phyloP scores from a whole-genome alignment of 2,329 filamentous ascomycete species.

The Venturiaceae sp. region DNA sequence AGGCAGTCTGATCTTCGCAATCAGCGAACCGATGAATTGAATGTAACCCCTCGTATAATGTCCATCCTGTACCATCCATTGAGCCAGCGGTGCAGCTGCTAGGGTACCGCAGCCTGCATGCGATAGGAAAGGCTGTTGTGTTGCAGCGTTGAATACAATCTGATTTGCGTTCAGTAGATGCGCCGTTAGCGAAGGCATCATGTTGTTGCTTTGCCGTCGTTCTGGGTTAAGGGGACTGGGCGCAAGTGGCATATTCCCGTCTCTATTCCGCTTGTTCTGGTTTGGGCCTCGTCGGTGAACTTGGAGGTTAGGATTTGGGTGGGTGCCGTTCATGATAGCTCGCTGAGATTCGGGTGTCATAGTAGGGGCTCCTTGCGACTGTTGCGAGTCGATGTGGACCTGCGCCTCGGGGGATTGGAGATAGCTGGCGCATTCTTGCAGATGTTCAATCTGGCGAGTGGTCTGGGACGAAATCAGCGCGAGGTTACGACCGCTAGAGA shows the following conservation, averaged over 20 bases:
- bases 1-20: conserved; percentile 51
- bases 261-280: conserved; percentile 24
- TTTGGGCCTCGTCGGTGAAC: conserved; percentile 34
- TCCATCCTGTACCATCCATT: conserved; percentile 64
- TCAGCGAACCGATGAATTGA: conserved; percentile 54
- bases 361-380: conserved; percentile 8
- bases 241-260: conserved; percentile 20
- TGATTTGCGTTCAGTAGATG: conserved; percentile 44
- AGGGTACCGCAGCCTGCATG: conserved; percentile 55
- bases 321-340: conserved; percentile 33
- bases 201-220: conserved; percentile 14
- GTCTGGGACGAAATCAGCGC: conserved; percentile 16
- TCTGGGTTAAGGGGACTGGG: conserved; percentile 12
- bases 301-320: conserved; percentile 38
- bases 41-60: conserved; percentile 64
- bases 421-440: conserved; percentile 35
- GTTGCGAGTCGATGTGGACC: conserved; percentile 16
- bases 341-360: conserved; percentile 4
- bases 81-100: conserved; percentile 43
- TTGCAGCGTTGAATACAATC: conserved; percentile 43
- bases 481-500: neutral
- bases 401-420: conserved; percentile 34
- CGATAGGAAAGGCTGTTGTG: conserved; percentile 56
- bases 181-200: conserved; percentile 41
- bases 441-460: conserved; percentile 40